These are phyloP conservation scores for Fusarium metavorans DNA, from an alignment of 2,329 filamentous ascomycete species.

Conservation along the genomic window DNA sequence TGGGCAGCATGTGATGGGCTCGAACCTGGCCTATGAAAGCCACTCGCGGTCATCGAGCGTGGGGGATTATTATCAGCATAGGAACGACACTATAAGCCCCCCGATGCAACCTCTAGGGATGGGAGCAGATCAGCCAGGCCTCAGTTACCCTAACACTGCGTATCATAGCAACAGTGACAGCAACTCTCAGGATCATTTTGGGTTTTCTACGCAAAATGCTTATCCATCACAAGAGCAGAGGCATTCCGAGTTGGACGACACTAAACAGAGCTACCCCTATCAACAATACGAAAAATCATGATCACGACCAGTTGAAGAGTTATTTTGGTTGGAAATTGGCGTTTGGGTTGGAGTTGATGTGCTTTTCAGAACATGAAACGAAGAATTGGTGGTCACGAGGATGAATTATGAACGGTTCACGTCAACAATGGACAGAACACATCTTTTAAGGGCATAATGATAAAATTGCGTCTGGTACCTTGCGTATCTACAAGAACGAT, in stretches of 20 bases:
- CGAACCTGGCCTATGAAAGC: slow-evolving; percentile 16
- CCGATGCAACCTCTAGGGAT: slow-evolving; percentile 7
- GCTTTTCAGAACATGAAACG: background rate
- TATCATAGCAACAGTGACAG: slow-evolving; percentile 37
- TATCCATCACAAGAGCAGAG: slow-evolving; percentile 22
- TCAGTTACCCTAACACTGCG: slow-evolving; percentile 30
- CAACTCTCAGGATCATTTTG: slow-evolving; percentile 35
- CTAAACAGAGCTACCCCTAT: slow-evolving; percentile 17
- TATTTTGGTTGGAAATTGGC: background rate
- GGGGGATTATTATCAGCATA: slow-evolving; percentile 16
- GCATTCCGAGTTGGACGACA: slow-evolving; percentile 20
- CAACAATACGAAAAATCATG: slow-evolving; percentile 14
- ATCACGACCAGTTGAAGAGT: background rate
- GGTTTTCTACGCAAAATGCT: slow-evolving; percentile 34
- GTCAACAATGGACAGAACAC: slow-evolving; percentile 11
- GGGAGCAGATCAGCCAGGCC: slow-evolving; percentile 13
- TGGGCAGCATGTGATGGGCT: slow-evolving; percentile 17
- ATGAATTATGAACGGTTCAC: slow-evolving; percentile 7
- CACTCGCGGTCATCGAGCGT: slow-evolving; percentile 22
- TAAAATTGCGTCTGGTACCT: slow-evolving; percentile 36
- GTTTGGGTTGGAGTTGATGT: slow-evolving; percentile 19
- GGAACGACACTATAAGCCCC: slow-evolving; percentile 7
- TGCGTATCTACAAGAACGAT: slow-evolving; percentile 41
- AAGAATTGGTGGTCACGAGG: slow-evolving; percentile 1
- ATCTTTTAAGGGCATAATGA: slow-evolving; percentile 23